A percentile compares a stretch with the other conserved stretches of the same genome.
phyloP scores from a whole-genome alignment of 148 eudicot species.

The Bassia scoparia region DNA sequence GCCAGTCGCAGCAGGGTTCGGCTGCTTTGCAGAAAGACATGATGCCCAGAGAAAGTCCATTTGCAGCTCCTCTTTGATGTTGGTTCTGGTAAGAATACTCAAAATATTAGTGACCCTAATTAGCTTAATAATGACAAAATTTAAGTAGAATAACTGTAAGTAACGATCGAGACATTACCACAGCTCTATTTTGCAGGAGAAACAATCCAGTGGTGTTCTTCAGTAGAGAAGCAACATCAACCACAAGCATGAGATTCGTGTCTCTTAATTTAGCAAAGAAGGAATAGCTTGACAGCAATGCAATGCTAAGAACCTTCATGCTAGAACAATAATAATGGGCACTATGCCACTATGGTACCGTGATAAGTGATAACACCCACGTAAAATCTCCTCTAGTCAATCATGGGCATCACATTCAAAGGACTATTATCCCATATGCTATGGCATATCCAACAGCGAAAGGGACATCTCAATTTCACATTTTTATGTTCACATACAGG shows the following conservation, averaged over 20 bases:
- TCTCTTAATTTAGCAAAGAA: constrained; percentile 33
- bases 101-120: background rate
- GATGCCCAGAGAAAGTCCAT: constrained; percentile 57
- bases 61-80: constrained; percentile 69
- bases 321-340: constrained; percentile 13
- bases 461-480: constrained; percentile 18
- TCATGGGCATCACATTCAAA: constrained; percentile 13
- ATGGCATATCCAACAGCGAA: constrained; percentile 22
- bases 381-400: constrained; percentile 9
- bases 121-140: constrained; percentile 1
- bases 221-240: constrained; percentile 36
- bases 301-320: constrained; percentile 36
- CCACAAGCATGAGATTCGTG: constrained; percentile 23
- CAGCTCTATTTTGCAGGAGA: constrained; percentile 48
- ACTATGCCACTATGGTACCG: too few species aligned
- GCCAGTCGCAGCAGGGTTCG: constrained; percentile 71
- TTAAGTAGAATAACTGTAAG: background rate
- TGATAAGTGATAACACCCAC: background rate
- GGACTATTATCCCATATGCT: constrained; percentile 19
- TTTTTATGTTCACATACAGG: constrained; percentile 9
- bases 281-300: constrained; percentile 38
- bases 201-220: constrained; percentile 41
- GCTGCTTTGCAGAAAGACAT: constrained; percentile 61
- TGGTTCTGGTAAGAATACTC: constrained; percentile 36
- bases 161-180: constrained; percentile 30